Percentiles rank a stretch among this genome's conserved stretches.
These are phyloP conservation scores for Lentinula sp. DNA, from an alignment of 768 basidiomycete genomes.

Conservation along the genomic window DNA sequence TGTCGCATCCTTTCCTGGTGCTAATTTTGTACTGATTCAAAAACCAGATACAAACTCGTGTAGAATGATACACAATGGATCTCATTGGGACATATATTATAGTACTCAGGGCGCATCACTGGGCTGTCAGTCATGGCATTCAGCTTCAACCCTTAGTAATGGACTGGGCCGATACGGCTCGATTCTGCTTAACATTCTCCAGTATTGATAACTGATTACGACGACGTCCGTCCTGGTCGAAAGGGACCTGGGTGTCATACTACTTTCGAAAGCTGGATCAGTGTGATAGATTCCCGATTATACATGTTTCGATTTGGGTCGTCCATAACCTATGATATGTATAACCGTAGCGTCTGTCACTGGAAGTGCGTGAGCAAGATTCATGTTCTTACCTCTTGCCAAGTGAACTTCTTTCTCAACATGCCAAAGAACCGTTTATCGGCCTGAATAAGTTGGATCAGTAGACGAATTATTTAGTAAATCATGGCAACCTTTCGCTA, in stretches of 20 bases:
- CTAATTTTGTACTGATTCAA: conserved; percentile 6
- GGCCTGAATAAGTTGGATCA: conserved; percentile 41
- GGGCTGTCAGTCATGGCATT: neutral
- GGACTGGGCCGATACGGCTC: neutral
- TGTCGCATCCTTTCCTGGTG: conserved; percentile 14
- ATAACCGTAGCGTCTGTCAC: neutral
- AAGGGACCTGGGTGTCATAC: neutral
- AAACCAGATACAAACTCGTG: conserved; percentile 36
- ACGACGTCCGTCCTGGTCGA: neutral
- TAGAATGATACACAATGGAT: conserved; percentile 9
- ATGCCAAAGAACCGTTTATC: conserved; percentile 83
- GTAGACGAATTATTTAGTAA: neutral
- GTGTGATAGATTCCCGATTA: conserved; percentile 57
- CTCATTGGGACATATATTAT: neutral
- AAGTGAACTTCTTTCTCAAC: conserved; percentile 72
- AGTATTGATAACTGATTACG: neutral
- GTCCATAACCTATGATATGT: conserved; percentile 43
- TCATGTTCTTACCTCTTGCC: conserved; percentile 47
- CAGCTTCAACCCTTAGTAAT: neutral
- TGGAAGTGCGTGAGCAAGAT: neutral
- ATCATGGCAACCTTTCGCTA: neutral
- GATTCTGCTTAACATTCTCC: neutral
- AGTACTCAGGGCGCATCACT: neutral
- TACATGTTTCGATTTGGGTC: conserved; percentile 57
- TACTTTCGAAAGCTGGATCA: conserved; percentile 38